These are phyloP conservation scores for Coleophoma crateriformis DNA, from an alignment of 2,329 filamentous ascomycete species.

Conservation along the genomic window DNA sequence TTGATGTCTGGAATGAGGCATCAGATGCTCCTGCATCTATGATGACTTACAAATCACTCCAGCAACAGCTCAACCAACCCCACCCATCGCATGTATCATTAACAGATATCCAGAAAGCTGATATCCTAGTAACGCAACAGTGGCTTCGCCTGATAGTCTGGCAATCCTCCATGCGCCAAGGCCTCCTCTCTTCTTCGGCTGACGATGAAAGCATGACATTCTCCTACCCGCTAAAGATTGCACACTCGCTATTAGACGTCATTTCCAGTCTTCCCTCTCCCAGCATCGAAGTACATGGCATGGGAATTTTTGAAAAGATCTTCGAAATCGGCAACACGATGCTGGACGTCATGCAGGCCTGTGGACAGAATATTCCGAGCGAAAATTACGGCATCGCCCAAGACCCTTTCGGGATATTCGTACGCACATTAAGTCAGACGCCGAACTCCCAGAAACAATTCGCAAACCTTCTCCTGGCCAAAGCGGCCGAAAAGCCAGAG, in stretches of 20 bases:
- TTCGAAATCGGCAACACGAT: conserved; percentile 39
- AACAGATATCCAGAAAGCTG: conserved; percentile 63
- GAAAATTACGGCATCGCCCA: conserved; percentile 24
- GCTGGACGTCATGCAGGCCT: conserved; percentile 37
- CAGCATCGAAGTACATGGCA: conserved; percentile 40
- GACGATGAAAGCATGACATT: conserved; percentile 56
- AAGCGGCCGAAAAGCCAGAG: conserved; percentile 34
- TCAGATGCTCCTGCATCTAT: conserved; percentile 32
- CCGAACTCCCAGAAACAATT: conserved; percentile 38
- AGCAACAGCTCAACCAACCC: conserved; percentile 42
- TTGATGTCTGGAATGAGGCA: conserved; percentile 59
- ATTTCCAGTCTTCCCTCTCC: conserved; percentile 34
- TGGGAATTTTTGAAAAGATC: conserved; percentile 46
- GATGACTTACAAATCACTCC: conserved; percentile 39
- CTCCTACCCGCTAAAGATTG: conserved; percentile 56
- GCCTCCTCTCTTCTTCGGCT: conserved; percentile 54
- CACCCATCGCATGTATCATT: conserved; percentile 18
- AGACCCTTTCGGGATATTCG: conserved; percentile 38
- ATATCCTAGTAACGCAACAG: conserved; percentile 64
- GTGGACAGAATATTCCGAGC: conserved; percentile 11
- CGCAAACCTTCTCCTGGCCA: conserved; percentile 35
- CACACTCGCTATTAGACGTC: conserved; percentile 45
- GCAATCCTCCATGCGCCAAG: conserved; percentile 64
- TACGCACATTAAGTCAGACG: conserved; percentile 36
- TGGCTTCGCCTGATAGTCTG: conserved; percentile 69